Percentiles rank a stretch among this genome's conserved stretches.
phyloP scores from a whole-genome alignment of 148 eudicot species.

The Dianthus caryophyllus region DNA sequence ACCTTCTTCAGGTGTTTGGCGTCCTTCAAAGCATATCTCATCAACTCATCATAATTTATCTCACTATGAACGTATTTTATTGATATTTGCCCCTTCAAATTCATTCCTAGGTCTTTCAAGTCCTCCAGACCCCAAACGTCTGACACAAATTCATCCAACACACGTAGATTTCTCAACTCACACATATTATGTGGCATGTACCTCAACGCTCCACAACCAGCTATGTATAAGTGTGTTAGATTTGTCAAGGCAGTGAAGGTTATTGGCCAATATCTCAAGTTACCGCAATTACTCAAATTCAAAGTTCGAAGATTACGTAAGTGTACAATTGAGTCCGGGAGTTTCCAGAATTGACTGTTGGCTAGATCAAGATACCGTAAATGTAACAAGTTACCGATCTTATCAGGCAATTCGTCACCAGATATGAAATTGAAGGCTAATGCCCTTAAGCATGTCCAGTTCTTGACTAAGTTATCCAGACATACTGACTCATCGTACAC shows the following conservation, averaged over 20 bases:
- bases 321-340: slow-evolving; percentile 4
- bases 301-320: slow-evolving; percentile 17
- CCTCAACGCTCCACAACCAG: not conserved
- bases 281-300: not conserved
- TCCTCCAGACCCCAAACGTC: not conserved
- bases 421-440: not conserved
- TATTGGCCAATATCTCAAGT: slow-evolving; percentile 4
- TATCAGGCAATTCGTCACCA: not conserved
- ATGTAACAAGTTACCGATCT: slow-evolving; percentile 12
- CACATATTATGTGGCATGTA: slow-evolving; percentile 22
- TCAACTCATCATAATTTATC: not conserved
- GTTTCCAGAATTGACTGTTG: not conserved
- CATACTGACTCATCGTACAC: no score
- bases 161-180: slow-evolving; percentile 8
- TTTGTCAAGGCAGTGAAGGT: slow-evolving; percentile 7
- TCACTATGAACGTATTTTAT: not conserved
- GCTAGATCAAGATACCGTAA: slow-evolving; percentile 23
- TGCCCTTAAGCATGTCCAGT: slow-evolving; percentile 1
- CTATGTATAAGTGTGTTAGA: slow-evolving; percentile 4
- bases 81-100: not conserved
- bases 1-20: slow-evolving; percentile 9
- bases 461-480: not conserved
- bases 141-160: slow-evolving; percentile 1
- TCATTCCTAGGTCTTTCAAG: slow-evolving; percentile 1
- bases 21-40: slow-evolving; percentile 2